phyloP scores from a whole-genome alignment of 352 stramenopile genomes.

The Phytophthora vignae region DNA sequence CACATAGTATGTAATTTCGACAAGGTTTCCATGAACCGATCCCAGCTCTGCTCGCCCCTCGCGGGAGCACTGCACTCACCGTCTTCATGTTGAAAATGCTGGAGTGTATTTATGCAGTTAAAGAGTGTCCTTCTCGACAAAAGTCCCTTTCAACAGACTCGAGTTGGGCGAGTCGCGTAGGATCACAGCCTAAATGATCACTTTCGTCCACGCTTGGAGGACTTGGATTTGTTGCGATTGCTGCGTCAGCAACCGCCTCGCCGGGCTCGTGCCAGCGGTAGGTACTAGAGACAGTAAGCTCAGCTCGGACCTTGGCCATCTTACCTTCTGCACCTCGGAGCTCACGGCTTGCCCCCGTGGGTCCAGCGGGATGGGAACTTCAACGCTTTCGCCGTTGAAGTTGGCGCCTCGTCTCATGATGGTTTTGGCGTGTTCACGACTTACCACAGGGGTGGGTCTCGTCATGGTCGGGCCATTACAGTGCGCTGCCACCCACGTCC shows the following conservation, averaged over 20 bases:
- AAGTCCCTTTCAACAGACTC: slow-evolving; percentile 8
- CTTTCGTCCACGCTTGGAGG: no score
- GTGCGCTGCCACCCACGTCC: slow-evolving; percentile 10
- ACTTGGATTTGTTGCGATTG: slow-evolving; percentile 2
- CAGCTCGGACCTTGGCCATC: neutral
- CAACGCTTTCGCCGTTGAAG: slow-evolving; percentile 7
- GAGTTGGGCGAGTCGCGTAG: neutral
- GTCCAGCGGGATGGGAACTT: slow-evolving; percentile 7
- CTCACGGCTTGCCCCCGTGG: neutral
- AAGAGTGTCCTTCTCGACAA: slow-evolving; percentile 9
- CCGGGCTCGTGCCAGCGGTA: neutral
- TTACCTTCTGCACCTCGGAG: neutral
- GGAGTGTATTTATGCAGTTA: slow-evolving; percentile 38
- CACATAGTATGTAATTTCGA: slow-evolving; percentile 48
- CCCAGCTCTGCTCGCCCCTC: slow-evolving; percentile 9
- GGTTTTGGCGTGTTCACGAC: slow-evolving; percentile 18
- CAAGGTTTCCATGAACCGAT: slow-evolving; percentile 37
- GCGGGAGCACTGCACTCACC: slow-evolving; percentile 8
- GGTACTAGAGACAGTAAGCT: neutral
- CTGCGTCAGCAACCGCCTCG: slow-evolving; percentile 1
- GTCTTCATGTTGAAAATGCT: slow-evolving; percentile 26
- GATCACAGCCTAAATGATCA: neutral
- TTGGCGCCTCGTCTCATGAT: slow-evolving; percentile 17
- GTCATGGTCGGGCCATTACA: slow-evolving; percentile 10
- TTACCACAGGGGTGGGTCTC: slow-evolving; percentile 13